Evolutionary conservation across 2,329 filamentous ascomycete species (phyloP).

Genomic region (Sporothrix luriei): DNA sequence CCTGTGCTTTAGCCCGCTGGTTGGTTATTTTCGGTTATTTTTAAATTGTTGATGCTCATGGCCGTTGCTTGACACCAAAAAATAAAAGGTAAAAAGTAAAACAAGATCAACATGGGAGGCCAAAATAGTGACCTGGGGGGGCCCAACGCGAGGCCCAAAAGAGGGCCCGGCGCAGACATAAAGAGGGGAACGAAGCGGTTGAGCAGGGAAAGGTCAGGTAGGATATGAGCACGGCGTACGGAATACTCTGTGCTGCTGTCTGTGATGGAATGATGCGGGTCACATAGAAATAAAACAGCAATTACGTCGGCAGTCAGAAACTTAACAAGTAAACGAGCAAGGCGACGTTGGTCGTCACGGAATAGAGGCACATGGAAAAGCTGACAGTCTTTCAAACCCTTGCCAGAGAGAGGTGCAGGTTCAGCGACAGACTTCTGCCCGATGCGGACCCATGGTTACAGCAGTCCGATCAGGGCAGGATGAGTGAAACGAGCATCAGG

Average conservation of each 20-base stretch:
- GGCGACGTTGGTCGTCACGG: constrained; percentile 3
- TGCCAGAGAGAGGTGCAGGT: background rate
- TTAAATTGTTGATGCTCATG: constrained; percentile 8
- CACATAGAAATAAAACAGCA: background rate
- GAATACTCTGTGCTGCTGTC: background rate
- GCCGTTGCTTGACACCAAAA: background rate
- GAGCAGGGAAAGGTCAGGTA: background rate
- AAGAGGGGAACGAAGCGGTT: background rate
- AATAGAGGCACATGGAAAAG: background rate
- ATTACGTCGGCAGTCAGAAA: background rate
- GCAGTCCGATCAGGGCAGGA: constrained; percentile 29
- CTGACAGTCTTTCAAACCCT: background rate
- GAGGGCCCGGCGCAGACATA: background rate
- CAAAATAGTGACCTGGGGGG: constrained; percentile 11
- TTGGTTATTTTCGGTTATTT: constrained; percentile 4
- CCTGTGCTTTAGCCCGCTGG: too few relatives aligned
- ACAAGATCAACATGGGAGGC: background rate
- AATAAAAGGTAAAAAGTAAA: background rate
- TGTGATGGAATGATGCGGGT: constrained; percentile 3
- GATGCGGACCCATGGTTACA: constrained; percentile 13
- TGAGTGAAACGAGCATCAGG: constrained; percentile 29
- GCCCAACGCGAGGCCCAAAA: constrained; percentile 24
- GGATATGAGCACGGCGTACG: background rate
- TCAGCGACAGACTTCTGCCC: constrained; percentile 16
- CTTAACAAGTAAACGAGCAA: background rate